Conservation (phyloP, 2,329 filamentous ascomycete genomes). For the Penicillium sp. region DNA sequence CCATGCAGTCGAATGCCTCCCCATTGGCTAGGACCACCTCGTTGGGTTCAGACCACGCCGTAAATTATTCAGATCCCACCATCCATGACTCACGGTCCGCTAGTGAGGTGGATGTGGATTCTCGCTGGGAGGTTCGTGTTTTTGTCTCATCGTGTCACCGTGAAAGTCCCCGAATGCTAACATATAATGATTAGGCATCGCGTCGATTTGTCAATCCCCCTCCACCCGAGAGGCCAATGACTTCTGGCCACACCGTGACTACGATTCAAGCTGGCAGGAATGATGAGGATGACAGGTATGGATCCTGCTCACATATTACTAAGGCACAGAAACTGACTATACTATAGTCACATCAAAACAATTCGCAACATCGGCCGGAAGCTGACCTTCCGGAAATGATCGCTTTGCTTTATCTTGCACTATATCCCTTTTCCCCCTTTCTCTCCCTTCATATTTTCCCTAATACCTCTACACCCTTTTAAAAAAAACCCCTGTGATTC, state of each 20-base stretch:
- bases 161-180: conserved; percentile 13
- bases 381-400: conserved; percentile 29
- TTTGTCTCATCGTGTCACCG: not conserved
- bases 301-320: not conserved
- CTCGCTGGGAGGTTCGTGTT: conserved; percentile 38
- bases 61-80: conserved; percentile 22
- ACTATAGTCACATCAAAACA: conserved; percentile 30
- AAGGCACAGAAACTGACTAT: conserved; percentile 2
- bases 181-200: conserved; percentile 28
- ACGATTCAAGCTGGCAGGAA: conserved; percentile 25
- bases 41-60: conserved; percentile 32
- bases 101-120: conserved; percentile 39
- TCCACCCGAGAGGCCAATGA: conserved; percentile 30
- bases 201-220: conserved; percentile 34
- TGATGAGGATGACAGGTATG: conserved; percentile 36
- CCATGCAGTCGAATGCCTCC: conserved; percentile 37
- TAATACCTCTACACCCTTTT: conserved; percentile 4
- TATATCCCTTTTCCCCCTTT: not conserved
- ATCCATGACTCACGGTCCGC: conserved; percentile 35
- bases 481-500: not conserved
- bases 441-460: conserved; percentile 2
- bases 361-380: conserved; percentile 40
- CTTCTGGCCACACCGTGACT: conserved; percentile 27
- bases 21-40: conserved; percentile 38
- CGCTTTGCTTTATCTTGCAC: not conserved